Evolutionary conservation across 1,284 basidiomycete genomes (phyloP).

Genomic region (Ganoderma lingzhi): DNA sequence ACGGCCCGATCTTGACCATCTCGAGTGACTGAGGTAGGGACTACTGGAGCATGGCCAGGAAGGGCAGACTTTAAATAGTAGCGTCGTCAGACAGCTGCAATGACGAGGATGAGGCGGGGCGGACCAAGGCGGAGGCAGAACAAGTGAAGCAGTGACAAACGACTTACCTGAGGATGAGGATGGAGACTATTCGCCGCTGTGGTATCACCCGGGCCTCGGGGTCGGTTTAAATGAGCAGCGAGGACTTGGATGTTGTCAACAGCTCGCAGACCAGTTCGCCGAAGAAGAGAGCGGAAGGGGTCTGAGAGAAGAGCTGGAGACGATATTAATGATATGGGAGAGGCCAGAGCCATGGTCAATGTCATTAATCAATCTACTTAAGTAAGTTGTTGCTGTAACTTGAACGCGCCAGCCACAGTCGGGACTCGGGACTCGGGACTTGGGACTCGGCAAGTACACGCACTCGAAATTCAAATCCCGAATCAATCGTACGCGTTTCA

Average conservation of each 20-base stretch:
- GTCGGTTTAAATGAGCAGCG: background rate
- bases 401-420: background rate
- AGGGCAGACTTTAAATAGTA: background rate
- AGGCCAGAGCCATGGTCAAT: background rate
- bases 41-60: background rate
- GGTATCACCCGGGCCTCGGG: background rate
- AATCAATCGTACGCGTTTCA: background rate
- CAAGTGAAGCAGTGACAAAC: background rate
- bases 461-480: background rate
- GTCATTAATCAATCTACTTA: constrained; percentile 1
- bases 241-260: background rate
- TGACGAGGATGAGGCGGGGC: background rate
- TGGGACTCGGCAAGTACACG: too few species aligned
- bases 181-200: background rate
- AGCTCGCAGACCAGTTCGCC: background rate
- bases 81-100: background rate
- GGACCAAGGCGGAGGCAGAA: background rate
- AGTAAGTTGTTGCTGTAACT: too few species aligned
- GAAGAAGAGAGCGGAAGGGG: background rate
- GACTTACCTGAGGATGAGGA: background rate
- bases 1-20: constrained; percentile 20
- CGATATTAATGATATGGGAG: background rate
- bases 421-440: too few species aligned
- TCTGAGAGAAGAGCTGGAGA: background rate
- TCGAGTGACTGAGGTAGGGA: background rate